Percentiles rank a stretch among this genome's conserved stretches.
Conservation (phyloP, 306 rosid species). For the Senna siamea region DNA sequence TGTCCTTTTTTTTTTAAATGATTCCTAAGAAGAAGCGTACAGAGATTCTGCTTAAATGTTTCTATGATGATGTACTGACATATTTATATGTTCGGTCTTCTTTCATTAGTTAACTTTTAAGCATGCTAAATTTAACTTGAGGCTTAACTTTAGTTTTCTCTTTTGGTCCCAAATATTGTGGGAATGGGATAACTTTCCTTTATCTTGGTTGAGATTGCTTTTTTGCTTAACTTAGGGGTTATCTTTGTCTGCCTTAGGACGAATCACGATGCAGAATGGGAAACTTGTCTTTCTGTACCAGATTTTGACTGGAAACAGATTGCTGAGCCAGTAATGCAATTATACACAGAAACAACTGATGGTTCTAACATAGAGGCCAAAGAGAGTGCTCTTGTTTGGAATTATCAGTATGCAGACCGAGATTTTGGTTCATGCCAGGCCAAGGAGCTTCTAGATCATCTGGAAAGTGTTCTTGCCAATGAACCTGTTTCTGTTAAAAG, state of each 20-base stretch:
- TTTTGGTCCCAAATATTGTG: neutral
- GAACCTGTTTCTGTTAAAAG: constrained; percentile 94
- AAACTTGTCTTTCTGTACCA: constrained; percentile 61
- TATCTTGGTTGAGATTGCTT: constrained; percentile 10
- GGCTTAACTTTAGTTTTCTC: neutral
- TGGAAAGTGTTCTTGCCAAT: constrained; percentile 88
- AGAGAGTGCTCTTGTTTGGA: constrained; percentile 92
- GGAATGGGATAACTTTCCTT: neutral
- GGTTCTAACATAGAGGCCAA: constrained; percentile 84
- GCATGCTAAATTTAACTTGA: neutral
- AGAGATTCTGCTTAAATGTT: neutral
- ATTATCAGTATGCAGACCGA: constrained; percentile 79
- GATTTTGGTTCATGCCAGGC: constrained; percentile 94
- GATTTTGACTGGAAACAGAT: constrained; percentile 84
- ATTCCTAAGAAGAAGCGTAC: neutral
- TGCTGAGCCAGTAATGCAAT: constrained; percentile 86
- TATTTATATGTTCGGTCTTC: neutral
- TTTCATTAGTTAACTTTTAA: neutral
- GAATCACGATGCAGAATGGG: constrained; percentile 62
- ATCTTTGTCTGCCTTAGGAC: constrained; percentile 33
- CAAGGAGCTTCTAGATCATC: constrained; percentile 91
- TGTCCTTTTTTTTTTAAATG: neutral
- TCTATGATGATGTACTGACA: neutral
- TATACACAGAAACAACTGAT: constrained; percentile 87
- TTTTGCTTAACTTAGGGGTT: constrained; percentile 24